A percentile compares a stretch with the other conserved stretches of the same genome.
Conservation (phyloP, 345 rosid genomes). For the Lepidium didymum region DNA sequence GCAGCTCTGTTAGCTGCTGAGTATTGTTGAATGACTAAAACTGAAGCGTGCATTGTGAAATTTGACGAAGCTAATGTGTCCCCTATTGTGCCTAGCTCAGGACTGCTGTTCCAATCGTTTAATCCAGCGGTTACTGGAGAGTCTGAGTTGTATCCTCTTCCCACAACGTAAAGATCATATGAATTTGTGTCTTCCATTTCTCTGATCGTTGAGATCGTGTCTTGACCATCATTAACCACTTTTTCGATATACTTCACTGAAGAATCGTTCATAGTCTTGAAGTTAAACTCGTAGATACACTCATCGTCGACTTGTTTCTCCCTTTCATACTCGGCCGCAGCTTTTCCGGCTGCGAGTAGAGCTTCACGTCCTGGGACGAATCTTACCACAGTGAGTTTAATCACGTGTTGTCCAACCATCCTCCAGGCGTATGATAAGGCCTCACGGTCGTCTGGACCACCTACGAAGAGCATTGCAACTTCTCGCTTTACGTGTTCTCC, state of each 20-base stretch:
- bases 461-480: slow-evolving; percentile 36
- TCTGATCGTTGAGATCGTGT: slow-evolving; percentile 30
- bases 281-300: slow-evolving; percentile 40
- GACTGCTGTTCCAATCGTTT: slow-evolving; percentile 47
- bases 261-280: slow-evolving; percentile 31
- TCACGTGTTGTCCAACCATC: slow-evolving; percentile 63
- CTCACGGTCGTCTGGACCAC: slow-evolving; percentile 55
- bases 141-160: slow-evolving; percentile 40
- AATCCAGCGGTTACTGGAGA: slow-evolving; percentile 39
- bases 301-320: slow-evolving; percentile 40
- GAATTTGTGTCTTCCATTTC: slow-evolving; percentile 31
- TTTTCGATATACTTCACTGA: slow-evolving; percentile 32
- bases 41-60: slow-evolving; percentile 44
- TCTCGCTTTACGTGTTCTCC: slow-evolving; percentile 22
- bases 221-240: slow-evolving; percentile 41
- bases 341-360: slow-evolving; percentile 12
- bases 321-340: slow-evolving; percentile 12
- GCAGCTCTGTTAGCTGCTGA: slow-evolving; percentile 12
- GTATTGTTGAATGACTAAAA: slow-evolving; percentile 58
- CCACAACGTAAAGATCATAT: slow-evolving; percentile 45
- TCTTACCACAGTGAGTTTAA: slow-evolving; percentile 38
- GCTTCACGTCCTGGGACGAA: slow-evolving; percentile 31
- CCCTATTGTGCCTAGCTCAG: slow-evolving; percentile 61
- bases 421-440: slow-evolving; percentile 53
- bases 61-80: slow-evolving; percentile 43